phyloP scores from a whole-genome alignment of 805 yeast genomes.

The Starmerella apis region DNA sequence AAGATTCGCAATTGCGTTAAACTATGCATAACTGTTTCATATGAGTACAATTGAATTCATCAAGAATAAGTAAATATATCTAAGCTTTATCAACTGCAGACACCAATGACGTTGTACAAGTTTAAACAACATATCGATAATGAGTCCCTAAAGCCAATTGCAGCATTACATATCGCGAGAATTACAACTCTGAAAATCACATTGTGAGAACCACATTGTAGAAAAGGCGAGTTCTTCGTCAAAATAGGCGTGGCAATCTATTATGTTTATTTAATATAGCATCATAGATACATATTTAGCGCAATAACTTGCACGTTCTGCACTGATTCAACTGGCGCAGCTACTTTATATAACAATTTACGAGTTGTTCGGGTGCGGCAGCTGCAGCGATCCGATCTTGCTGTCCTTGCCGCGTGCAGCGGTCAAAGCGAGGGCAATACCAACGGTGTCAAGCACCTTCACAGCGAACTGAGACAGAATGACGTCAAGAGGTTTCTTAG shows the following conservation, averaged over 20 bases:
- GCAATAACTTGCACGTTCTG: neutral
- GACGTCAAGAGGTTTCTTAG: slow-evolving; percentile 32
- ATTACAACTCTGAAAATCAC: no score
- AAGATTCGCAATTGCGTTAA: no score
- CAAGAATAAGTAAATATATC: no score
- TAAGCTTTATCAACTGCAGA: no score
- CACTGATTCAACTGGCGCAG: neutral
- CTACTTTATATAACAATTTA: neutral
- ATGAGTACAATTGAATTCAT: no score
- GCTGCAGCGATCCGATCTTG: neutral
- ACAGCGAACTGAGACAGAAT: slow-evolving; percentile 30
- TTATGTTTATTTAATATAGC: neutral
- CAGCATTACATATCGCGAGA: no score
- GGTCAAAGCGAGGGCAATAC: slow-evolving; percentile 32
- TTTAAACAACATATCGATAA: no score
- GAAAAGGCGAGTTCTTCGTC: no score
- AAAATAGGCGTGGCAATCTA: neutral
- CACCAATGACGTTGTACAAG: no score
- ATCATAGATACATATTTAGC: neutral
- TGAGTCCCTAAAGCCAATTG: no score
- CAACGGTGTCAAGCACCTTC: slow-evolving; percentile 36
- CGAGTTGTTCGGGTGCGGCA: neutral
- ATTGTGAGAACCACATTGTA: no score
- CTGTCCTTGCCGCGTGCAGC: slow-evolving; percentile 7
- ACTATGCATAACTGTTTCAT: no score